Evolutionary conservation across 78 protist genomes (phyloP).

Genomic region (Capsaspora owczarzaki): DNA sequence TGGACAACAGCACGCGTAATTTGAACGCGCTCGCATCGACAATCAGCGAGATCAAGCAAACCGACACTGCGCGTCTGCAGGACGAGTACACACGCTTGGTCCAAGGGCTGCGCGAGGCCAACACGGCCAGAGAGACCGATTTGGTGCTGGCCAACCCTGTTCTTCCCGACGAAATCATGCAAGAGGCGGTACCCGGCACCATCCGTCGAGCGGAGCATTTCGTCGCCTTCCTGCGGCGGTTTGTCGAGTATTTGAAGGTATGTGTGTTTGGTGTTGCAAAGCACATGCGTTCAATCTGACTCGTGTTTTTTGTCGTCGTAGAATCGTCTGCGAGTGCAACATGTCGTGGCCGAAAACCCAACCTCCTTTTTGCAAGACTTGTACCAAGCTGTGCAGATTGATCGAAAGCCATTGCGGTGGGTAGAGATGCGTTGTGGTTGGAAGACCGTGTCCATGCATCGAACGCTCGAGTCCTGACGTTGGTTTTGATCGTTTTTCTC

Average conservation of each 20-base stretch:
- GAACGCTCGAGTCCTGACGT: no score
- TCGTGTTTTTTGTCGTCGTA: not conserved
- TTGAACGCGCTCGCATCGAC: not conserved
- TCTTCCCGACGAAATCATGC: conserved; percentile 58
- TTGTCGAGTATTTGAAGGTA: conserved; percentile 61
- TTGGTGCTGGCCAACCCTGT: conserved; percentile 38
- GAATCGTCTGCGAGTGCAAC: conserved; percentile 24
- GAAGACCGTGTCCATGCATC: no score
- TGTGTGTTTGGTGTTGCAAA: no score
- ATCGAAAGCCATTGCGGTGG: conserved; percentile 24
- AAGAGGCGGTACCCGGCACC: conserved; percentile 91
- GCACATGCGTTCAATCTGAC: no score
- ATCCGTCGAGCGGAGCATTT: conserved; percentile 80
- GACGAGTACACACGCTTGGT: conserved; percentile 43
- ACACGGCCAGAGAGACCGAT: not conserved
- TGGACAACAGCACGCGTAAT: conserved; percentile 31
- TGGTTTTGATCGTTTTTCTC: not conserved
- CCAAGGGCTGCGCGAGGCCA: conserved; percentile 7
- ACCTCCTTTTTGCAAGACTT: conserved; percentile 45
- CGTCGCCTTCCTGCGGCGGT: conserved; percentile 44
- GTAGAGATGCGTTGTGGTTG: no score
- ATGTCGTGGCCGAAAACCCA: conserved; percentile 66
- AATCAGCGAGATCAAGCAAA: conserved; percentile 3
- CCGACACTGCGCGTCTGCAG: conserved; percentile 14
- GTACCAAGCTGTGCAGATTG: not conserved